Evolutionary conservation across 192 early-diverging fungal genomes (phyloP).

Genomic region (Gigaspora rosea): DNA sequence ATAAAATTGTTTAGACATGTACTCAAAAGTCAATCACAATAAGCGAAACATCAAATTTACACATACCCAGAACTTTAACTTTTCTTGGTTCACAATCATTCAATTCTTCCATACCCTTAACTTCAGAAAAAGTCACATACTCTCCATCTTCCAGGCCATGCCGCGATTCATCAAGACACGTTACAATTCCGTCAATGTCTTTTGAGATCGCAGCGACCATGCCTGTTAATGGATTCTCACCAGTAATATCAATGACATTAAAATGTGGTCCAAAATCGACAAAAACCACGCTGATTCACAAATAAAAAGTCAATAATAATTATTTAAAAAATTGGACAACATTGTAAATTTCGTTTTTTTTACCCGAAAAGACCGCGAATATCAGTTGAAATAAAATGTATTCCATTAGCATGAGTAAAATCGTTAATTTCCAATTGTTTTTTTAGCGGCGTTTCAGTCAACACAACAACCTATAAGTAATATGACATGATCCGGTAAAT

Average conservation of each 20-base stretch:
- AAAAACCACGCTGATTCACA: conserved; percentile 66
- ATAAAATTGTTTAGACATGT: not conserved
- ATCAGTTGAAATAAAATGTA: conserved; percentile 89
- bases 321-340: not conserved
- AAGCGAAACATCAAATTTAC: not conserved
- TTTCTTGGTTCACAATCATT: conserved; percentile 79
- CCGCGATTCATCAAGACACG: conserved; percentile 93
- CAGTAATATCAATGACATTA: conserved; percentile 82
- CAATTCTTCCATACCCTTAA: conserved; percentile 90
- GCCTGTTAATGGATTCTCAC: conserved; percentile 89
- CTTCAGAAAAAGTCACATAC: conserved; percentile 89
- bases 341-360: conserved; percentile 8
- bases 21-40: not conserved
- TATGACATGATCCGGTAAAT: not conserved
- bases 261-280: conserved; percentile 96
- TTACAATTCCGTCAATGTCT: conserved; percentile 83
- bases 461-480: conserved; percentile 71
- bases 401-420: conserved; percentile 68
- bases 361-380: conserved; percentile 90
- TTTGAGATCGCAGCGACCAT: conserved; percentile 86
- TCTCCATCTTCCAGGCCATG: conserved; percentile 99
- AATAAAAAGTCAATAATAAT: conserved; percentile 1
- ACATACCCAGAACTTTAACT: conserved; percentile 75
- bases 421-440: conserved; percentile 86
- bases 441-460: conserved; percentile 77